These are phyloP conservation scores for Brettanomyces sp. DNA, from an alignment of 805 yeast species.

Conservation along the genomic window DNA sequence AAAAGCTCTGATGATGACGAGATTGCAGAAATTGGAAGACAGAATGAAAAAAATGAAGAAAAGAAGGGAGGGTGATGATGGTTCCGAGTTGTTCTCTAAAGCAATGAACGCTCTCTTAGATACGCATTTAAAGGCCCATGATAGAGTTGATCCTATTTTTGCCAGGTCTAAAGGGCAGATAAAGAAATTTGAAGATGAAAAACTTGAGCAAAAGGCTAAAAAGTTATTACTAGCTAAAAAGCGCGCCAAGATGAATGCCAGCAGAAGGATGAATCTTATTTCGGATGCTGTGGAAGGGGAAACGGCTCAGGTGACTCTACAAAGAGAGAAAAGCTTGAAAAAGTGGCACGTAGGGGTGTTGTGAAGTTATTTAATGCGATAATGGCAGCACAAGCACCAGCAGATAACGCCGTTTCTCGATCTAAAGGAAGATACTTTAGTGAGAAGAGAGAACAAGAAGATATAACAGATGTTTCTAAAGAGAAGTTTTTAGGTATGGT, in stretches of 20 bases:
- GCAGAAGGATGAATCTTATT: slow-evolving; percentile 57
- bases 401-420: not conserved
- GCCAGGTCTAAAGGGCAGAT: slow-evolving; percentile 67
- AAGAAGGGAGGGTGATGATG: slow-evolving; percentile 52
- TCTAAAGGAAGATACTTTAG: slow-evolving; percentile 15
- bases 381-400: slow-evolving; percentile 44
- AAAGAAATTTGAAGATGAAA: slow-evolving; percentile 69
- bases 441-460: slow-evolving; percentile 43
- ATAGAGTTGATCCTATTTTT: slow-evolving; percentile 81
- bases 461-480: slow-evolving; percentile 71
- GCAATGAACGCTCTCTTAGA: slow-evolving; percentile 81
- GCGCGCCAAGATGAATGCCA: slow-evolving; percentile 54
- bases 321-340: slow-evolving; percentile 55
- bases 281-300: slow-evolving; percentile 45
- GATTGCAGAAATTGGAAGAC: slow-evolving; percentile 10
- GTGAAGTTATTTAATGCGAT: slow-evolving; percentile 24
- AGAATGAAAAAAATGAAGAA: slow-evolving; percentile 34
- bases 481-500: slow-evolving; percentile 85
- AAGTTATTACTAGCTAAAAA: slow-evolving; percentile 62
- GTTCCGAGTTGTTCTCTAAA: slow-evolving; percentile 65
- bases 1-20: slow-evolving; percentile 11
- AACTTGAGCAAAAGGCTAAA: slow-evolving; percentile 77
- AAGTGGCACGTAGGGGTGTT: slow-evolving; percentile 40
- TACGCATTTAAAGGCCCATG: slow-evolving; percentile 81
- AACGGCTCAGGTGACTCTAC: slow-evolving; percentile 36